Evolutionary conservation across 768 basidiomycete species (phyloP), one percentile per base, ranked within the genome.

Genomic region (Agaricus sinodeliciosus): DNA sequence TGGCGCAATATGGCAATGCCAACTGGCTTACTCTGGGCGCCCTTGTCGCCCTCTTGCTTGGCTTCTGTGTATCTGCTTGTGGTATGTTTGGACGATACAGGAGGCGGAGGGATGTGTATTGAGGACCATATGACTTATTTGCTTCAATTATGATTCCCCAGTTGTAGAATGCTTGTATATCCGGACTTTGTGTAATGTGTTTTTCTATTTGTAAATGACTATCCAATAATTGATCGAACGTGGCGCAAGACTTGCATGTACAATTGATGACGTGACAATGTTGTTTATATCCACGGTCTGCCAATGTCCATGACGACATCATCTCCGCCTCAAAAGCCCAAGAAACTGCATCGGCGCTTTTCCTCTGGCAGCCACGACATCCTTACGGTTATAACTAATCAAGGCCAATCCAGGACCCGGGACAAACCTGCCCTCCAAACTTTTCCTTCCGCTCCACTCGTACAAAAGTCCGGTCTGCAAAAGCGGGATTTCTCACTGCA

Each of bases 1-100:
- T 59, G 22, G 80, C 86, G 2, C 70, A 76, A 57, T 85, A 81
- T 67, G 90, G 89, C 13, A 90, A 89, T 65, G 90, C 87, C 41
- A 83, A 82, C 62, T 94, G 90, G 90, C 62, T 92, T 52, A 85
- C 85, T 3, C 75, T 93, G 41, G 89, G 80, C 51, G 88, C 89
- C 0, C 70, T 87, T 46, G 75, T 80, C 48, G 75, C 88, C 1
- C 75, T 93, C 44, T 56, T 83, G 40, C 55, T 90, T 13, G 84
- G 77, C 22, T 84, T 84, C 68, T 86, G 84, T 67, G 74, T 80
- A 2, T 76, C 80, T 12, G 72, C 77, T 3, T 82, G 81, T 58
- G 86, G 86, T 27, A 71, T 80, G 48, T 88, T 84, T 62, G 85
- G 87, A 5, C 69, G 77, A 51, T 90, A 85, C 68, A 76, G 75